A percentile compares a stretch with the other conserved stretches of the same genome.
Conservation (phyloP, 768 basidiomycete species). For the Mycena venus region DNA sequence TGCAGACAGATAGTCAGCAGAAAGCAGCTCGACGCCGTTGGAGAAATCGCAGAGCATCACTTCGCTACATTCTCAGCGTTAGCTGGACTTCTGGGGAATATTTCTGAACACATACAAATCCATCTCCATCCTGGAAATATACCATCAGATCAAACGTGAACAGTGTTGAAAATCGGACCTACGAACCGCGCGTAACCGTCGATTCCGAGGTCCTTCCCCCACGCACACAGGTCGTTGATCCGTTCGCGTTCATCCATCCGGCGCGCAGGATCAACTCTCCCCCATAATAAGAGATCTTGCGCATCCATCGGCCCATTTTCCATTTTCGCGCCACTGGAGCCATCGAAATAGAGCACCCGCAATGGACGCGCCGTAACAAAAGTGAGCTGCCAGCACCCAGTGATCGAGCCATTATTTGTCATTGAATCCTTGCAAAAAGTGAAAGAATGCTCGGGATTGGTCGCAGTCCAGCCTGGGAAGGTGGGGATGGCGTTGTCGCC, state of each 20-base stretch:
- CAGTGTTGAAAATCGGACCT: neutral
- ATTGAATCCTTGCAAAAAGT: constrained; percentile 44
- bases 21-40: constrained; percentile 41
- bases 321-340: constrained; percentile 62
- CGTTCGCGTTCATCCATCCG: constrained; percentile 46
- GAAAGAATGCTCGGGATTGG: constrained; percentile 42
- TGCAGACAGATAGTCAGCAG: constrained; percentile 32
- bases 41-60: constrained; percentile 51
- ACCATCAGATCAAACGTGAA: neutral
- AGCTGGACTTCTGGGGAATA: neutral
- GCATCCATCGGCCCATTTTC: constrained; percentile 56
- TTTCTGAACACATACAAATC: constrained; percentile 41
- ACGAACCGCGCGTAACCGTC: constrained; percentile 62
- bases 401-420: neutral
- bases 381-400: constrained; percentile 57
- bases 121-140: constrained; percentile 35
- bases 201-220: constrained; percentile 56
- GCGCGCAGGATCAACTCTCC: constrained; percentile 40
- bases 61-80: constrained; percentile 41
- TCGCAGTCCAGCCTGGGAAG: constrained; percentile 35
- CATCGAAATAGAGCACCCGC: constrained; percentile 66
- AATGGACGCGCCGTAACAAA: constrained; percentile 53
- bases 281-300: constrained; percentile 64
- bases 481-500: constrained; percentile 21
- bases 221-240: constrained; percentile 56